Base-by-base conservation (phyloP, 768 basidiomycete species). In the Boletus speciosus region DNA sequence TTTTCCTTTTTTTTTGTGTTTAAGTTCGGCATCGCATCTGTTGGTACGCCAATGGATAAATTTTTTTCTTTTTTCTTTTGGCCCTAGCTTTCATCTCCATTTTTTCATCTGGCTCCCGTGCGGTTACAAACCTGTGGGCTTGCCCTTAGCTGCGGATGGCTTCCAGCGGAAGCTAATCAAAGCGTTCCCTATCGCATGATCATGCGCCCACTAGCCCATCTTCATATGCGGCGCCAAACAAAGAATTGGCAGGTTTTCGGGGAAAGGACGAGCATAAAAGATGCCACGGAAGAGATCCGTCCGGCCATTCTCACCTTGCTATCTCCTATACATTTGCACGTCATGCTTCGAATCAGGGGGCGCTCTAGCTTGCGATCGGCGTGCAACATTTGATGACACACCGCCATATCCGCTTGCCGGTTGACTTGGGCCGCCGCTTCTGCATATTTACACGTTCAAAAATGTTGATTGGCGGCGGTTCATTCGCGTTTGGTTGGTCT, bases 281-380 rank as follows among this genome's bases (percentile, higher is more conserved):
- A n/a, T 23, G 35, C 11, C 32, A 50, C 62, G 67, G 65, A 62
- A 60, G 44, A 67, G 64, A 64, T 66, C 66, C 66, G 66, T 47
- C 66, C 66, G 61, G 45, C 8, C 45, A 19, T 54, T 56, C 44
- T 10, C 40, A 23, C 52, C 21, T 31, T 41, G 16, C 35, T 29
- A 38, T 52, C 32, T 23, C 37, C 52, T 52, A 25, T 23, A 27
- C 47, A 25, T 23, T 50, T 38, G 23, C 35, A 11, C n/a, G 16
- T 35, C 48, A 34, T 31, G 25, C 15, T 40, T 49, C 1, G 29
- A 37, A 27, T 32, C 25, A 43, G 31, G 40, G 23, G 35, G 47
- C 7, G 11, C 14, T 32, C 21, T 11, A 23, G 38, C 11, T 29
- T 34, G 44, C n/a, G 32, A n/a, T 35, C 14, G 10, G 7, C 6